Base-by-base conservation (phyloP, 2,329 filamentous ascomycete species). In the Trichophyton benhamiae region DNA sequence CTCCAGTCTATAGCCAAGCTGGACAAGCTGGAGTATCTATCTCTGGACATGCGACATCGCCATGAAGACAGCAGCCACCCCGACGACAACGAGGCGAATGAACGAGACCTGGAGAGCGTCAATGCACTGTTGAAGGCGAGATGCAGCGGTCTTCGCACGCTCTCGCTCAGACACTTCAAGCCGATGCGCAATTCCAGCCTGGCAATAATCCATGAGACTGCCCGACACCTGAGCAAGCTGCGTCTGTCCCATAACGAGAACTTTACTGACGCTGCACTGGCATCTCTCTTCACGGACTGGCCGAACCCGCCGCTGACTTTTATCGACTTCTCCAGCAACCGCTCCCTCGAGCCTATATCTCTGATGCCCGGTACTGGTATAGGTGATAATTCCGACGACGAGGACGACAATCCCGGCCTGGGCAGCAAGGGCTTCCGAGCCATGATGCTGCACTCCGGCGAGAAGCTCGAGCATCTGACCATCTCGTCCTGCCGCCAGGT, bases 401-500 rank as follows among this genome's bases (percentile, higher is more conserved):
- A 9, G 9, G 3, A 8, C 22, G 13, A 80, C 83, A 0, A 27
- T 38, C 33, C 59, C 11, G 92, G 91, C 1, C 79, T 96, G 36
- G 89, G 87, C 59, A 87, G 85, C 0, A 75, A 81, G 4, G 91
- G 88, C 0, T 92, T 97, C 75, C 78, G 81, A 65, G 88, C 89
- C 0, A 75, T 96, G 49, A 96, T 96, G 89, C 76, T 78, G 0
- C 92, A 96, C 70, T 96, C 91, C 0, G 88, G 89, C 3, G 70
- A 75, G 0, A 78, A 75, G 9, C 74, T 97, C 1, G 79, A 80
- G 63, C 77, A 81, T 46, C 77, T 97, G 38, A 88, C 95, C 69
- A 78, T 96, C n/a, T 83, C 89, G 13, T 88, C 87, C 0, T 95
- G 90, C 70, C 86, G 92, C 2, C 87, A 96, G 71, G 91, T 97